phyloP scores from a whole-genome alignment of 2,329 filamentous ascomycete species.

The Clonostachys chloroleuca region DNA sequence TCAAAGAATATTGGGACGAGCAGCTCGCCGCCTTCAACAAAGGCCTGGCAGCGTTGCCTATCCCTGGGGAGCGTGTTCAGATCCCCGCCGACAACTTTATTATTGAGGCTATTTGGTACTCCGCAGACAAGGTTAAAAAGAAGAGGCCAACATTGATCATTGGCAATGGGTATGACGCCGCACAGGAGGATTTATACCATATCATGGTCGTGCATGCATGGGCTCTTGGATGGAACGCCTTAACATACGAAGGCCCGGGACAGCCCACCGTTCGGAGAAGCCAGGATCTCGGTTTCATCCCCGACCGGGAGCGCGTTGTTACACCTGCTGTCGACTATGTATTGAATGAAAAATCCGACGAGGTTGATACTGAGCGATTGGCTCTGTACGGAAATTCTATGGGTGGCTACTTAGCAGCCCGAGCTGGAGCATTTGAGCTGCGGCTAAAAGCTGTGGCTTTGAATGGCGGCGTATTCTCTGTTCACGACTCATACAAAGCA shows the following conservation, averaged over 20 bases:
- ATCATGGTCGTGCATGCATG: conserved; percentile 21
- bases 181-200: conserved; percentile 37
- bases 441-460: conserved; percentile 31
- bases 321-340: conserved; percentile 28
- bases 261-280: conserved; percentile 32
- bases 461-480: conserved; percentile 30
- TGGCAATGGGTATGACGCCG: conserved; percentile 34
- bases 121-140: conserved; percentile 2
- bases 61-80: conserved; percentile 8
- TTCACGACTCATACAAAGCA: neutral
- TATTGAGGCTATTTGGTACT: conserved; percentile 26
- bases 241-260: conserved; percentile 40
- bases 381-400: conserved; percentile 31
- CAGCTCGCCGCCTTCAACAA: conserved; percentile 25
- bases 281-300: conserved; percentile 36
- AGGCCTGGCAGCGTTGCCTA: conserved; percentile 20
- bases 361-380: conserved; percentile 13
- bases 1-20: conserved; percentile 22
- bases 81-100: conserved; percentile 19
- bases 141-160: conserved; percentile 30
- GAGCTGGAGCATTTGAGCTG: conserved; percentile 36
- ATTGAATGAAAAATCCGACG: conserved; percentile 12
- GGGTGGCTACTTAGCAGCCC: conserved; percentile 30
- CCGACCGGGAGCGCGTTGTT: conserved; percentile 34
- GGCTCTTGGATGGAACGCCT: conserved; percentile 32